Evolutionary conservation across 257 asterid genomes (phyloP).

Genomic region (Misopates orontium): DNA sequence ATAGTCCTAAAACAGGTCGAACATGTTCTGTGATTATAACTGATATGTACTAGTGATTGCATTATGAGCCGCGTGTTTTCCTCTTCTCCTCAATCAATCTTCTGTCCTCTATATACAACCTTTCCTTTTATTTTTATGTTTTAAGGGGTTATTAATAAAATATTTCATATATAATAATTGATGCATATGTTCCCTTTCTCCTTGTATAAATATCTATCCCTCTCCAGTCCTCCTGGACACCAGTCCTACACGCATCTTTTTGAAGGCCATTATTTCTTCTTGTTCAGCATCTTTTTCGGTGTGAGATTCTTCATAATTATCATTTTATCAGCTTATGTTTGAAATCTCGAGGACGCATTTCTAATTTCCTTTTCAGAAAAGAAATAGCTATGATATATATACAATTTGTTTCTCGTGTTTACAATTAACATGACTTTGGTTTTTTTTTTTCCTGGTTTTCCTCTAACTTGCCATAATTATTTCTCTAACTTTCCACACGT

Average conservation of each 20-base stretch:
- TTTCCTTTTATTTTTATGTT: neutral
- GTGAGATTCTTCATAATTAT: constrained; percentile 24
- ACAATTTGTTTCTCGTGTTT: too few species aligned
- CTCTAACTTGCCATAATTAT: too few species aligned
- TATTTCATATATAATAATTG: neutral
- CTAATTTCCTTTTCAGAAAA: too few species aligned
- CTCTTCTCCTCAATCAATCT: constrained; percentile 27
- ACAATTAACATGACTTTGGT: too few species aligned
- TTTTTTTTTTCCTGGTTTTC: too few species aligned
- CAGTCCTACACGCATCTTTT: constrained; percentile 28
- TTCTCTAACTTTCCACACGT: too few species aligned
- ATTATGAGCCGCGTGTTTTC: constrained; percentile 38
- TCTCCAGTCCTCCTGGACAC: constrained; percentile 46
- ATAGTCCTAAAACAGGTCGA: too few species aligned
- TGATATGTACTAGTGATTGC: constrained; percentile 31
- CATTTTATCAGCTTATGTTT: neutral
- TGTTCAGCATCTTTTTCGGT: constrained; percentile 18
- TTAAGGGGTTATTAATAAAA: neutral
- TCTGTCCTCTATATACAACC: neutral
- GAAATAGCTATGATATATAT: too few species aligned
- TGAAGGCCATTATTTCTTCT: neutral
- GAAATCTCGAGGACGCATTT: neutral
- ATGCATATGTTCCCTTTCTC: constrained; percentile 12
- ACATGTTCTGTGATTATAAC: neutral
- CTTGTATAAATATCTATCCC: constrained; percentile 35